A percentile compares a stretch with the other conserved stretches of the same genome.
Evolutionary conservation across 805 yeast genomes (phyloP).

Genomic region (Myxozyma neglecta): DNA sequence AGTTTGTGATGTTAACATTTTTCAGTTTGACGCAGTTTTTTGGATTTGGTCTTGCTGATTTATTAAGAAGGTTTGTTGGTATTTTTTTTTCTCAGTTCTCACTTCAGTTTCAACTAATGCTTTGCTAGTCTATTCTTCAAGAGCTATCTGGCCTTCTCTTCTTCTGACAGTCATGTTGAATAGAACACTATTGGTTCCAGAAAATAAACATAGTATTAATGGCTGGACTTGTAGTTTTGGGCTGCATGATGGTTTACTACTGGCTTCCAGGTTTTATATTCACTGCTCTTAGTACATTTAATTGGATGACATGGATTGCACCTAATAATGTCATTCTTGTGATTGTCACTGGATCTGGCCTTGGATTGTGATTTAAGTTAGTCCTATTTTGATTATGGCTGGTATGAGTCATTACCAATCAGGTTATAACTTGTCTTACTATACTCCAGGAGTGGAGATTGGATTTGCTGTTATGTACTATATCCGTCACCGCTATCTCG

Average conservation of each 20-base stretch:
- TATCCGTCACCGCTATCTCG: slow-evolving; percentile 54
- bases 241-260: slow-evolving; percentile 49
- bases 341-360: slow-evolving; percentile 49
- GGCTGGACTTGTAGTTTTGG: slow-evolving; percentile 57
- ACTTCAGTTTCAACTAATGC: not conserved
- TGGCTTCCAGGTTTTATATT: slow-evolving; percentile 65
- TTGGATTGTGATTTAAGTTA: slow-evolving; percentile 45
- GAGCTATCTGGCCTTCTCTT: slow-evolving; percentile 57
- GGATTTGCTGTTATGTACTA: slow-evolving; percentile 60
- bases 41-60: slow-evolving; percentile 68
- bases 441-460: slow-evolving; percentile 23
- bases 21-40: slow-evolving; percentile 57
- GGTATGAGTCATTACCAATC: slow-evolving; percentile 6
- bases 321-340: slow-evolving; percentile 53
- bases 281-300: slow-evolving; percentile 57
- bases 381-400: slow-evolving; percentile 21
- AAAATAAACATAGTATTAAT: slow-evolving; percentile 48
- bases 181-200: slow-evolving; percentile 48
- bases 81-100: slow-evolving; percentile 39
- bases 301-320: slow-evolving; percentile 60
- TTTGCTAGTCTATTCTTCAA: slow-evolving; percentile 39
- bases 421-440: slow-evolving; percentile 24
- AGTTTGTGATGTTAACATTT: too few relatives aligned
- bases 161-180: slow-evolving; percentile 53
- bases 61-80: slow-evolving; percentile 52